Base-by-base conservation (phyloP, 441 rosid species). In the Metrosideros polymorpha region DNA sequence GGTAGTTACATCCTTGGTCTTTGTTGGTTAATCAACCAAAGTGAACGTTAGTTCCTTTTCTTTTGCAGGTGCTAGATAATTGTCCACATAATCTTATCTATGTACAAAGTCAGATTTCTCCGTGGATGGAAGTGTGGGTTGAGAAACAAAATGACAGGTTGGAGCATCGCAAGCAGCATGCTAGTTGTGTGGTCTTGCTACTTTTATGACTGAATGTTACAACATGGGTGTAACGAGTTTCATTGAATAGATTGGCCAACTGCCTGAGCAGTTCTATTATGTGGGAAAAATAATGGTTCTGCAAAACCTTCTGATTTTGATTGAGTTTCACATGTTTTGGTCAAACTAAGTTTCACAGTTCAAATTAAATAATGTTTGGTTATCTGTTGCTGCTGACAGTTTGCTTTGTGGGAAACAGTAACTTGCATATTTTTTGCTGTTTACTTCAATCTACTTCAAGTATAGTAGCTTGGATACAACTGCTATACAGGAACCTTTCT, bases 121-220 rank as follows among this genome's bases (percentile, higher is more conserved):
- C 93, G 63, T 93, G 98, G 99, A 93, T 91, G 94, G 97, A 96
- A 95, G 99, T 94, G 84, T 97, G 95, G 94, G 92, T 95, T 83
- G 91, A 94, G 91, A 93, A 95, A 89, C 91, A 90, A 86, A 93
- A 87, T n/a, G 94, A 93, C 71, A 89, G 94, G 97, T 95, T 84
- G 84, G 91, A 18, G 83, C 57, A 12, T 52, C 7, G 5, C 39
- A 83, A 39, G 19, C 1, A 56, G 61, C 63, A 39, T 71, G 47
- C 8, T 71, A 71, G 79, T 39, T 71, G 22, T 71, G 22, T 61
- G 22, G 19, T 6, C 79, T 39, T 71, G 17, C 47, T 39, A 22
- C 47, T 71, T 35, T 39, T 71, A 10, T 71, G 45, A 71, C n/a
- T 71, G 49, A 39, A 12, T 71, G 39, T 19, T 39, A 3, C 79